phyloP scores from a whole-genome alignment of 2,329 filamentous ascomycete genomes.

The Fusarium armeniacum region DNA sequence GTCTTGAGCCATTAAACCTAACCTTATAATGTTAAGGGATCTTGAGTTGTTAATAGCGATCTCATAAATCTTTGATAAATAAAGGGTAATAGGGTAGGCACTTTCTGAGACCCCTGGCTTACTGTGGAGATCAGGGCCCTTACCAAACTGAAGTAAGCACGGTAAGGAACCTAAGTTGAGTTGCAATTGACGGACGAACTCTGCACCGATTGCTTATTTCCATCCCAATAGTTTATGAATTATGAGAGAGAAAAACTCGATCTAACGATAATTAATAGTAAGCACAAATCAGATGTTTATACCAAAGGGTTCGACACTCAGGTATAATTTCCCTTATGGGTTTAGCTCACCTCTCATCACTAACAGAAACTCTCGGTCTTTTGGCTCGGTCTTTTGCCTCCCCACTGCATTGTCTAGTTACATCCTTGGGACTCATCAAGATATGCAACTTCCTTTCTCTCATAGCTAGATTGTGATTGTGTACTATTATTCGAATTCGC shows the following conservation, averaged over 20 bases:
- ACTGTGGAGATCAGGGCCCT: neutral
- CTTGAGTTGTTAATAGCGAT: too few relatives aligned
- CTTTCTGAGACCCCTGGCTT: neutral
- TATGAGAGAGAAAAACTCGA: neutral
- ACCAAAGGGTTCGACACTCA: neutral
- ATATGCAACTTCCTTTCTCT: slow-evolving; percentile 8
- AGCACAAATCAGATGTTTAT: slow-evolving; percentile 2
- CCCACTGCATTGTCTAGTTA: neutral
- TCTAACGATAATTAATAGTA: neutral
- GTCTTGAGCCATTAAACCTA: neutral
- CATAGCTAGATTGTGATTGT: neutral
- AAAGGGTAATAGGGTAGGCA: neutral
- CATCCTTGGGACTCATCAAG: neutral
- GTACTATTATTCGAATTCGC: slow-evolving; percentile 20
- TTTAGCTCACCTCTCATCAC: slow-evolving; percentile 16
- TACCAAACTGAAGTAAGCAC: neutral
- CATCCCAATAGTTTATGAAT: neutral
- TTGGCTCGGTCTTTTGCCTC: slow-evolving; percentile 37
- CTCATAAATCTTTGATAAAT: neutral
- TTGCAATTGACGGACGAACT: slow-evolving; percentile 14
- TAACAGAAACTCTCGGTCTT: slow-evolving; percentile 35
- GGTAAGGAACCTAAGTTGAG: neutral
- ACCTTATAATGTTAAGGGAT: neutral
- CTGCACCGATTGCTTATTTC: slow-evolving; percentile 30
- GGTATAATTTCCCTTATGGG: slow-evolving; percentile 7